Evolutionary conservation across 306 rosid species (phyloP).

Genomic region (Oxytropis ochrocephala): DNA sequence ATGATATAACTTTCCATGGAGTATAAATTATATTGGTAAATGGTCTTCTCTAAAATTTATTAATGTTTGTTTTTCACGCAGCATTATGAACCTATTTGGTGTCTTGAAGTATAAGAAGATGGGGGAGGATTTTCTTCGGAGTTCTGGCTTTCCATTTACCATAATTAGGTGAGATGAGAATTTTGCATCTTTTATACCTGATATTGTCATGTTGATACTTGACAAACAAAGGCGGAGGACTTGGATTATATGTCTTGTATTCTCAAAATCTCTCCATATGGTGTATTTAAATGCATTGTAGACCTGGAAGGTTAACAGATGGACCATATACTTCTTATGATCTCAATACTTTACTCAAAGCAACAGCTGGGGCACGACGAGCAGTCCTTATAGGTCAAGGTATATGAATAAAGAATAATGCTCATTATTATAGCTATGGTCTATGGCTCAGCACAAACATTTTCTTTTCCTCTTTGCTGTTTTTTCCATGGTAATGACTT

Average conservation of each 20-base stretch:
- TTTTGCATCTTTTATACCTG: neutral
- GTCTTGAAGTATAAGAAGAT: conserved; percentile 89
- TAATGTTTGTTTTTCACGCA: conserved; percentile 9
- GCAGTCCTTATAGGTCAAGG: conserved; percentile 95
- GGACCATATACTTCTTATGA: conserved; percentile 98
- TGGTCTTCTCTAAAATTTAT: neutral
- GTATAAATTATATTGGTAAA: neutral
- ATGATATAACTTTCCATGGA: neutral
- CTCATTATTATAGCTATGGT: conserved; percentile 8
- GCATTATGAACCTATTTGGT: conserved; percentile 93
- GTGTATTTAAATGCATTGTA: conserved; percentile 26
- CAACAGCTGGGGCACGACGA: conserved; percentile 88
- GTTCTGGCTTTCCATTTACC: conserved; percentile 85
- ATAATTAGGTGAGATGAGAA: conserved; percentile 64
- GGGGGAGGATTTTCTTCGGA: conserved; percentile 83
- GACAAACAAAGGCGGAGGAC: neutral
- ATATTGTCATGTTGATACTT: neutral
- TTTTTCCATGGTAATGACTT: too few relatives aligned
- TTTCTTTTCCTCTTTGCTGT: neutral
- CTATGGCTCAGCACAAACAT: neutral
- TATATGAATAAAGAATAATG: conserved; percentile 16
- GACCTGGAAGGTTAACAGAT: conserved; percentile 94
- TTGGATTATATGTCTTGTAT: neutral
- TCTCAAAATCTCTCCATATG: conserved; percentile 1
- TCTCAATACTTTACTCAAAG: conserved; percentile 84